Evolutionary conservation across 371 early-diverging fungal species (phyloP).

Genomic region (Circinella minor): DNA sequence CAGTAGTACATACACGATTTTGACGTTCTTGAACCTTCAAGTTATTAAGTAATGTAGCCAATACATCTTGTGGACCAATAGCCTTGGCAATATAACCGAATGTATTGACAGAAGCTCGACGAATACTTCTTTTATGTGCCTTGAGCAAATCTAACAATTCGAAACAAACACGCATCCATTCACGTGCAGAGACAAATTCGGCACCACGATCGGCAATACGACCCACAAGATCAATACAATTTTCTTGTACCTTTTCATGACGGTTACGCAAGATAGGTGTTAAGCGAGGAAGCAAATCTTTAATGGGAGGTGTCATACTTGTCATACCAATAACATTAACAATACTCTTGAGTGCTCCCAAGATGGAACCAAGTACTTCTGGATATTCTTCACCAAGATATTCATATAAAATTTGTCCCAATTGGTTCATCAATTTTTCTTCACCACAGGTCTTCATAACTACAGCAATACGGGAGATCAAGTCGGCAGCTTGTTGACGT

Average conservation of each 20-base stretch:
- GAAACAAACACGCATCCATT: constrained; percentile 99
- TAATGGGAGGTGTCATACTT: constrained; percentile 97
- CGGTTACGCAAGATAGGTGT: constrained; percentile 97
- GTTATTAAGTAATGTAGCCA: constrained; percentile 96
- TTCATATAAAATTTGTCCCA: constrained; percentile 93
- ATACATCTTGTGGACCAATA: constrained; percentile 99
- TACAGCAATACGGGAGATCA: constrained; percentile 92
- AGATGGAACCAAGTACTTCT: constrained; percentile 94
- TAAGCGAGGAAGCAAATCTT: constrained; percentile 93
- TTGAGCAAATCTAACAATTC: constrained; percentile 95
- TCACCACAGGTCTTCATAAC: constrained; percentile 95
- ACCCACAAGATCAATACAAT: constrained; percentile 93
- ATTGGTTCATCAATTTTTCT: constrained; percentile 91
- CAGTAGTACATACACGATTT: constrained; percentile 97
- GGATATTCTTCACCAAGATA: constrained; percentile 99
- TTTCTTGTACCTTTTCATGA: constrained; percentile 97
- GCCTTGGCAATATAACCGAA: constrained; percentile 99
- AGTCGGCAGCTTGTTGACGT: constrained; percentile 96
- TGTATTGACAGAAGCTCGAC: constrained; percentile 95
- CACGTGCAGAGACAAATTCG: constrained; percentile 96
- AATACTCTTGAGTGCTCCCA: constrained; percentile 90
- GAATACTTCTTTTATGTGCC: constrained; percentile 95
- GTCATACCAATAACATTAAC: constrained; percentile 98
- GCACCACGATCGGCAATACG: constrained; percentile 98
- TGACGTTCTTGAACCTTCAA: constrained; percentile 98